phyloP scores from a whole-genome alignment of 1,139 yeast species.

The Zygosaccharomyces pseudobailii region DNA sequence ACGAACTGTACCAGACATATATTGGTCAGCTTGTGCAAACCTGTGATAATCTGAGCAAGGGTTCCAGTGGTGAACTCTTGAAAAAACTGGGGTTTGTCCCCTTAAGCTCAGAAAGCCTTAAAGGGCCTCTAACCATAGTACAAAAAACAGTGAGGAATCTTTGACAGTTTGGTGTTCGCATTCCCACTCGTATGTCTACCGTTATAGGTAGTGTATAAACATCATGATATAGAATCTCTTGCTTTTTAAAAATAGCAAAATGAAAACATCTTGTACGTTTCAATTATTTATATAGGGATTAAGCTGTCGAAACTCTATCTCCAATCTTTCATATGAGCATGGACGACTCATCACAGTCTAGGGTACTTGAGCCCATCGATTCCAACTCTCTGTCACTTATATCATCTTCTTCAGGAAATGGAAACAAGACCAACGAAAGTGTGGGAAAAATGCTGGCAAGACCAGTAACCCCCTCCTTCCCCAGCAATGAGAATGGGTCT shows the following conservation, averaged over 20 bases:
- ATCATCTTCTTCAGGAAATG: slow-evolving; percentile 16
- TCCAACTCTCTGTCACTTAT: slow-evolving; percentile 24
- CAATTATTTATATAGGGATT: background rate
- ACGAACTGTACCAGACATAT: slow-evolving; percentile 15
- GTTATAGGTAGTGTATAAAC: slow-evolving; percentile 13
- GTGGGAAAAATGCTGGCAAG: slow-evolving; percentile 3
- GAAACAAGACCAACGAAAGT: slow-evolving; percentile 10
- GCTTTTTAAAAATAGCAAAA: background rate
- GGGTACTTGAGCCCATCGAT: slow-evolving; percentile 27
- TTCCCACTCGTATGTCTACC: slow-evolving; percentile 5
- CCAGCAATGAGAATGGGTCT: slow-evolving; percentile 12
- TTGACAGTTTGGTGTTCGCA: slow-evolving; percentile 5
- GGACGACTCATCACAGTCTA: slow-evolving; percentile 20
- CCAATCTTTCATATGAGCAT: slow-evolving; percentile 3
- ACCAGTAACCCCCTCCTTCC: slow-evolving; percentile 14
- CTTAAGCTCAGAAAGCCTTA: slow-evolving; percentile 8
- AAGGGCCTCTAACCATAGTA: slow-evolving; percentile 12
- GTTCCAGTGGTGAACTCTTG: slow-evolving; percentile 8
- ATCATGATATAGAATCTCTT: slow-evolving; percentile 1
- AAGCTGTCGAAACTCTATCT: background rate
- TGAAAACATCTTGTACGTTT: background rate
- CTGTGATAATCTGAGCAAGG: slow-evolving; percentile 7
- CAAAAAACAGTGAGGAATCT: slow-evolving; percentile 24
- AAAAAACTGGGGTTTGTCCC: slow-evolving; percentile 11
- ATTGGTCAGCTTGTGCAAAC: slow-evolving; percentile 5